Percentiles rank a stretch among this genome's conserved stretches.
Evolutionary conservation across 352 stramenopile genomes (phyloP).

Genomic region (Peronosclerospora sorghi): DNA sequence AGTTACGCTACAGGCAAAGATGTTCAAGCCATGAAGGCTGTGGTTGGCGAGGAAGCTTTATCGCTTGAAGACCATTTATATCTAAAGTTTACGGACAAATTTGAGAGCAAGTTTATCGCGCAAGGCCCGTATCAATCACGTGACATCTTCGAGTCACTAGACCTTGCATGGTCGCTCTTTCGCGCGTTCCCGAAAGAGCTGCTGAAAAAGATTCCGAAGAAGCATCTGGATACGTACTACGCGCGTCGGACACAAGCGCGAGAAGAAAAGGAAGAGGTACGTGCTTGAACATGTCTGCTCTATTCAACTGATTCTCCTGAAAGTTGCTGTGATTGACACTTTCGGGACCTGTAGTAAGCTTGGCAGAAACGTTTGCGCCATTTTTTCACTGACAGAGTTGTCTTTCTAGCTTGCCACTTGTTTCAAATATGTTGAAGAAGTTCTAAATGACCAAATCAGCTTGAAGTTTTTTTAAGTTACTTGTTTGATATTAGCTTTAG

Average conservation of each 20-base stretch:
- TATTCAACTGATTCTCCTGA: neutral
- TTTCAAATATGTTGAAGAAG: conserved; percentile 14
- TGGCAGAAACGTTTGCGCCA: neutral
- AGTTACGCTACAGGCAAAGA: conserved; percentile 92
- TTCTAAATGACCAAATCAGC: conserved; percentile 16
- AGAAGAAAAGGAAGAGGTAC: conserved; percentile 79
- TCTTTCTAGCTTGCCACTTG: conserved; percentile 8
- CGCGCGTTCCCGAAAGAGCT: conserved; percentile 97
- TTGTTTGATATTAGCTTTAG: conserved; percentile 9
- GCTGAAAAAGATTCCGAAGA: conserved; percentile 99
- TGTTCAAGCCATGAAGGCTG: conserved; percentile 99
- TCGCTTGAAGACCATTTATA: conserved; percentile 99
- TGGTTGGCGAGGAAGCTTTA: conserved; percentile 98
- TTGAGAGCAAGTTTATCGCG: conserved; percentile 97
- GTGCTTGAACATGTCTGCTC: neutral
- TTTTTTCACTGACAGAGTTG: neutral
- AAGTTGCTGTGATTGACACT: conserved; percentile 1
- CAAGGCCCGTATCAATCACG: conserved; percentile 96
- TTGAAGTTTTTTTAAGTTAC: conserved; percentile 21
- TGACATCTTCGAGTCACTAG: conserved; percentile 97
- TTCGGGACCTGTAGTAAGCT: conserved; percentile 9
- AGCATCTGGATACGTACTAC: conserved; percentile 97
- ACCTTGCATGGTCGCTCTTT: conserved; percentile 98
- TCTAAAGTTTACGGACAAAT: conserved; percentile 98
- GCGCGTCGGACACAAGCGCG: conserved; percentile 84